These are phyloP conservation scores for Poterioochromonas sp. DNA, from an alignment of 352 stramenopile species.

Conservation along the genomic window DNA sequence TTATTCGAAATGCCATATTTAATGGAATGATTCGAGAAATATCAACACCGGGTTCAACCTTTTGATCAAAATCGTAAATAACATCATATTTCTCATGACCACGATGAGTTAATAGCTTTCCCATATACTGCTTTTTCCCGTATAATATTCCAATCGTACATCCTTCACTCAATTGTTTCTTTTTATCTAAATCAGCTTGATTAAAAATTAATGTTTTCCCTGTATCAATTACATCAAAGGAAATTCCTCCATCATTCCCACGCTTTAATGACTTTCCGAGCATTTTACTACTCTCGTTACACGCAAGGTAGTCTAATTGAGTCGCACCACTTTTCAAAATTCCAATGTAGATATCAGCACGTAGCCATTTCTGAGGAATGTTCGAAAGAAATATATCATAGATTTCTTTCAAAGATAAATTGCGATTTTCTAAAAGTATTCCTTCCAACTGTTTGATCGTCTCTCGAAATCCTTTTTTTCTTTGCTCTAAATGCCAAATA, in stretches of 20 bases:
- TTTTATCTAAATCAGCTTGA: not conserved
- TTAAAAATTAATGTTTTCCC: not conserved
- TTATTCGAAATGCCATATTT: not conserved
- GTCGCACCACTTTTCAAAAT: not conserved
- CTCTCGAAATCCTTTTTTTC: not conserved
- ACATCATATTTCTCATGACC: constrained; percentile 26
- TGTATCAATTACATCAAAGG: constrained; percentile 17
- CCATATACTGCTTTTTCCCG: not conserved
- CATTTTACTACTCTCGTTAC: not conserved
- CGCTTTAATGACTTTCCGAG: not conserved
- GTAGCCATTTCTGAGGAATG: not conserved
- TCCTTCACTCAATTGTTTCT: not conserved
- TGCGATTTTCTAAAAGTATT: constrained; percentile 3
- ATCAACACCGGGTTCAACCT: not conserved
- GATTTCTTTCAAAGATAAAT: not conserved
- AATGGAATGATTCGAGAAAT: not conserved
- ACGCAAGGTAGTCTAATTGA: not conserved
- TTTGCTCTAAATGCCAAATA: not conserved
- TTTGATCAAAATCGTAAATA: not conserved
- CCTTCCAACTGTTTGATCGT: not conserved
- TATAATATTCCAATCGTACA: not conserved
- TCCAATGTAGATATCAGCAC: not conserved
- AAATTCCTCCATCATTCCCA: not conserved
- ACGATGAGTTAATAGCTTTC: not conserved
- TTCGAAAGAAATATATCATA: not conserved